Conservation (phyloP, 441 rosid species). For the Bocquillonia castaneifolia region DNA sequence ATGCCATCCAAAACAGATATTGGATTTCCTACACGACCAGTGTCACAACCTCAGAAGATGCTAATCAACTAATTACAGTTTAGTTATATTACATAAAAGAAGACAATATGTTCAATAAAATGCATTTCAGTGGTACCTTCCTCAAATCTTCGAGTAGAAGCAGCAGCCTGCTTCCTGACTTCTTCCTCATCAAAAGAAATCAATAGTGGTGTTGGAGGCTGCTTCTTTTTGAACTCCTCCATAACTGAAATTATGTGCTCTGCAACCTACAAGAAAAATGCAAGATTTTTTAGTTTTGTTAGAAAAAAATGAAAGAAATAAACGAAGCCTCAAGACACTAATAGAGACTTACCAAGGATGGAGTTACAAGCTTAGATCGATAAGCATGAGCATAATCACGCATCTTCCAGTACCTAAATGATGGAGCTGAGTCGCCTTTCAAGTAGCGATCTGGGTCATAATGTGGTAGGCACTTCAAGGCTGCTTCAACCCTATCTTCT, state of each 20-base stretch:
- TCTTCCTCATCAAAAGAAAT: conserved; percentile 56
- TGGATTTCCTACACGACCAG: conserved; percentile 55
- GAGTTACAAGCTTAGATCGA: conserved; percentile 64
- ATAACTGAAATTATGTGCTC: conserved; percentile 50
- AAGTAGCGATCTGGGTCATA: conserved; percentile 50
- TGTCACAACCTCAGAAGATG: conserved; percentile 12
- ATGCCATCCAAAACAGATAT: conserved; percentile 77
- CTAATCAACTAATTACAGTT: background rate
- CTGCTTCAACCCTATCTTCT: conserved; percentile 54
- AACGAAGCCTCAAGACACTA: background rate
- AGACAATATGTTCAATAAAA: background rate
- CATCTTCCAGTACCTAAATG: conserved; percentile 81
- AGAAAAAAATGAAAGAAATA: background rate
- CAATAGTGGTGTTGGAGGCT: conserved; percentile 61
- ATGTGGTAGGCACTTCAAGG: conserved; percentile 64
- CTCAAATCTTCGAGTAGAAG: conserved; percentile 73
- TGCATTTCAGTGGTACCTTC: conserved; percentile 44
- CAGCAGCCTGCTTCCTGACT: conserved; percentile 70
- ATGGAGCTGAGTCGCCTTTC: conserved; percentile 29
- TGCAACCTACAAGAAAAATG: conserved; percentile 50
- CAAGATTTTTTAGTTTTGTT: conserved; percentile 3
- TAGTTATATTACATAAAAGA: background rate
- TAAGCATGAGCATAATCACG: conserved; percentile 83
- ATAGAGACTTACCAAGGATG: conserved; percentile 49
- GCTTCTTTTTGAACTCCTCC: conserved; percentile 48